A percentile compares a stretch with the other conserved stretches of the same genome.
Evolutionary conservation across 257 asterid genomes (phyloP).

Genomic region (Eustoma russellianum): DNA sequence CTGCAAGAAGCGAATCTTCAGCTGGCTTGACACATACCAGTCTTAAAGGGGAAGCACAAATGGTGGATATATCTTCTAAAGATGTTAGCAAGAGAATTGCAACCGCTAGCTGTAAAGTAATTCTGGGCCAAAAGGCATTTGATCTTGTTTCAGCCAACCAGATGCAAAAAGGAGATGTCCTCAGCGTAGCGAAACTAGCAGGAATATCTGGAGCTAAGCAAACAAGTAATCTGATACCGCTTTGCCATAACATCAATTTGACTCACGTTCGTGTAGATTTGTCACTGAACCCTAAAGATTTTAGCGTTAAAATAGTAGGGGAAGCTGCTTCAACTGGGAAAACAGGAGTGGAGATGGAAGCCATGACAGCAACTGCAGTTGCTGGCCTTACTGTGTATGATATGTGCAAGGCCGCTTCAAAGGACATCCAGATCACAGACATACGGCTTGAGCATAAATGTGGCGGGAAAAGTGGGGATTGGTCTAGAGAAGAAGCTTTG

Average conservation of each 20-base stretch:
- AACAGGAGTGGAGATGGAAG: conserved; percentile 96
- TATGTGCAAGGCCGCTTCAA: conserved; percentile 88
- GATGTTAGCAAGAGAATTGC: conserved; percentile 59
- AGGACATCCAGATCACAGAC: conserved; percentile 51
- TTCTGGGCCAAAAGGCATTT: conserved; percentile 53
- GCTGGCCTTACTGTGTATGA: conserved; percentile 84
- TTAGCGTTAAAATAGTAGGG: conserved; percentile 54
- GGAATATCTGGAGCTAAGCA: conserved; percentile 77
- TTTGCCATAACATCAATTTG: conserved; percentile 68
- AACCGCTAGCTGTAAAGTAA: conserved; percentile 65
- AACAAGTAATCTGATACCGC: conserved; percentile 69
- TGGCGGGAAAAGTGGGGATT: conserved; percentile 86
- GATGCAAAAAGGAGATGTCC: conserved; percentile 78
- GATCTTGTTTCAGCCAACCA: conserved; percentile 69
- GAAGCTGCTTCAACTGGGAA: conserved; percentile 46
- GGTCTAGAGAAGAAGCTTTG: conserved; percentile 41
- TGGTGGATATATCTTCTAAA: conserved; percentile 74
- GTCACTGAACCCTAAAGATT: conserved; percentile 37
- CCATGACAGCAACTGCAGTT: conserved; percentile 61
- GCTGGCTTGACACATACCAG: conserved; percentile 52
- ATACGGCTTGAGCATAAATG: conserved; percentile 55
- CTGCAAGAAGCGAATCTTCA: conserved; percentile 9
- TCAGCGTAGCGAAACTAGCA: conserved; percentile 66
- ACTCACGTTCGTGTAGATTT: conserved; percentile 48
- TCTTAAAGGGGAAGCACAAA: conserved; percentile 60